Percentiles rank a stretch among this genome's conserved stretches.
phyloP scores from a whole-genome alignment of 225 moss, liverwort and hornwort species.

The Bryum argenteum region DNA sequence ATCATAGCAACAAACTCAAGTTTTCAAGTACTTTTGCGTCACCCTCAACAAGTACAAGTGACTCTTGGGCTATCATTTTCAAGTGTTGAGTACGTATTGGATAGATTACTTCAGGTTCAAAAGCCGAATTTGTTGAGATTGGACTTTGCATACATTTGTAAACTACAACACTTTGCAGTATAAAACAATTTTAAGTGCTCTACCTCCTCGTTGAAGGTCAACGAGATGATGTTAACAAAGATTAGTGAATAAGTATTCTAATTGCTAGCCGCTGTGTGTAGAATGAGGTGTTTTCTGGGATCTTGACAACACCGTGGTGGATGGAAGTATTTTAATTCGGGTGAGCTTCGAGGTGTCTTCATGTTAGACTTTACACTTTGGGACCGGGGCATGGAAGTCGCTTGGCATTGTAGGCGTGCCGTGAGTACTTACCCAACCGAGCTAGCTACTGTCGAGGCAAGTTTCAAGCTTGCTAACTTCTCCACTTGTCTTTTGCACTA shows the following conservation, averaged over 20 bases:
- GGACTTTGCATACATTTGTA: background rate
- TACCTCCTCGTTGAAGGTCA: no score
- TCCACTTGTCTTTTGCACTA: background rate
- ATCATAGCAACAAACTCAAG: no score
- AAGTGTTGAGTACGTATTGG: no score
- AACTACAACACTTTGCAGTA: no score
- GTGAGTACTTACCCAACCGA: slow-evolving; percentile 67
- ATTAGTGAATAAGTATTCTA: no score
- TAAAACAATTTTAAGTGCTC: no score
- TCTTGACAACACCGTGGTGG: slow-evolving; percentile 80
- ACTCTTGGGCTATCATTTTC: background rate
- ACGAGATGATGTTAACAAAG: no score
- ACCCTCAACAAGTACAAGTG: no score
- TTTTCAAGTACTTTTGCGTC: background rate
- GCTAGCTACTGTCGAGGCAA: slow-evolving; percentile 85
- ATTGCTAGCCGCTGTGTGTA: slow-evolving; percentile 33
- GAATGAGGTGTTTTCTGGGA: slow-evolving; percentile 79
- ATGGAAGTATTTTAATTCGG: slow-evolving; percentile 91
- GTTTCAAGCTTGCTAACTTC: background rate
- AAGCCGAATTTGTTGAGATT: background rate
- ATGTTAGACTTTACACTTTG: slow-evolving; percentile 88
- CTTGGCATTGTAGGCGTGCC: slow-evolving; percentile 77
- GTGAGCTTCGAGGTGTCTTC: slow-evolving; percentile 74
- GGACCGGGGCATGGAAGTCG: slow-evolving; percentile 85
- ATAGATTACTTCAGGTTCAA: background rate